A percentile compares a stretch with the other conserved stretches of the same genome.
Evolutionary conservation across 441 rosid genomes (phyloP).

Genomic region (Euphorbia celastroides): DNA sequence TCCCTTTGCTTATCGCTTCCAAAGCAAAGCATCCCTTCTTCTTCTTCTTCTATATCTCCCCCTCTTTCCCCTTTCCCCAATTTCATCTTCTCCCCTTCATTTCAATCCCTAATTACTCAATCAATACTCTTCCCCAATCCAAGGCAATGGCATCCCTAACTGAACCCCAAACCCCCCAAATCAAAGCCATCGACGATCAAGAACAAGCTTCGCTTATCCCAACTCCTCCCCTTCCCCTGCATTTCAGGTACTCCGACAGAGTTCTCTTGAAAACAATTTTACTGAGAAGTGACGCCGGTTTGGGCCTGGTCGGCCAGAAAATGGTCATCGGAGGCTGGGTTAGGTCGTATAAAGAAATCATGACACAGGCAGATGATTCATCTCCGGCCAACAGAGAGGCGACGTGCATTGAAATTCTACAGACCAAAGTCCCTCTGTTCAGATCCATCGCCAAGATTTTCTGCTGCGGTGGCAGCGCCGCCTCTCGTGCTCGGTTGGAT

Average conservation of each 20-base stretch:
- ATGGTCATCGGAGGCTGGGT: conserved; percentile 90
- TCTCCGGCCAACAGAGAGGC: conserved; percentile 26
- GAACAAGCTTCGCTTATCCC: conserved; percentile 1
- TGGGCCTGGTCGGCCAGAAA: conserved; percentile 40
- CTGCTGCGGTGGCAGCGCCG: conserved; percentile 19
- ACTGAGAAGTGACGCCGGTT: conserved; percentile 43
- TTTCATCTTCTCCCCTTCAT: neutral
- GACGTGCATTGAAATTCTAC: conserved; percentile 62
- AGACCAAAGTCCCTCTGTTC: conserved; percentile 58
- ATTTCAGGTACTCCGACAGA: conserved; percentile 54
- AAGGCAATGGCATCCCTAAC: conserved; percentile 26
- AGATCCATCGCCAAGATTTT: conserved; percentile 51
- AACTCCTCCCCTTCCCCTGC: conserved; percentile 7
- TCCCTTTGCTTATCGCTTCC: conserved; percentile 23
- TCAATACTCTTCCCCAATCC: neutral
- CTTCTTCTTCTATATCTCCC: conserved; percentile 27
- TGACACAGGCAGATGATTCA: conserved; percentile 25
- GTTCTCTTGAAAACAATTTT: conserved; percentile 51
- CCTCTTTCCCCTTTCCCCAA: neutral
- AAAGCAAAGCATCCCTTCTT: conserved; percentile 41
- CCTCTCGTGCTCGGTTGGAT: conserved; percentile 30
- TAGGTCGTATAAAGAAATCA: conserved; percentile 54
- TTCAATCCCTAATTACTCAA: neutral
- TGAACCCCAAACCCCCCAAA: neutral
- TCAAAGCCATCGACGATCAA: neutral